A percentile compares a stretch with the other conserved stretches of the same genome.
phyloP scores from a whole-genome alignment of 208 protist genomes.

The Crithidia expoeki region DNA sequence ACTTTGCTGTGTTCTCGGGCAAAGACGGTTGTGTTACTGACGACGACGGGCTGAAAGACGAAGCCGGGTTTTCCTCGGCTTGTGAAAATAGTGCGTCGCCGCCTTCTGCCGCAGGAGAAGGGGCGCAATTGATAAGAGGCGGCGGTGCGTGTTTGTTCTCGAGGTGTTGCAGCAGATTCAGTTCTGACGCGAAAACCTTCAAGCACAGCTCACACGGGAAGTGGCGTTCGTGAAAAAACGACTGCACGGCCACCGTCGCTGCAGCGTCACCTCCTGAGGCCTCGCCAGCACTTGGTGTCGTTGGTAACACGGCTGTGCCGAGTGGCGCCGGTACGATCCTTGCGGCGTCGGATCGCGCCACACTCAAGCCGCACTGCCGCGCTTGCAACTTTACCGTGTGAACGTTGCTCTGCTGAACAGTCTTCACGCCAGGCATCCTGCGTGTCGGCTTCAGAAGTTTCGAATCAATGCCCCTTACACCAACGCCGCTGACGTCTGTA shows the following conservation, averaged over 20 bases:
- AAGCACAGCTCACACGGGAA: slow-evolving; percentile 89
- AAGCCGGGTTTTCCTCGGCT: neutral
- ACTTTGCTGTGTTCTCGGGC: neutral
- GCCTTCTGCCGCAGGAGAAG: neutral
- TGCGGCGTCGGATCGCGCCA: neutral
- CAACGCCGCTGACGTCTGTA: neutral
- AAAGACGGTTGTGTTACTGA: neutral
- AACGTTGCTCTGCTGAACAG: slow-evolving; percentile 27
- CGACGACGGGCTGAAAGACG: neutral
- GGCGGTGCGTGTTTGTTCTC: slow-evolving; percentile 48
- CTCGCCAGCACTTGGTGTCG: neutral
- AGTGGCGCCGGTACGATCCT: neutral
- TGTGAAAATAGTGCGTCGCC: neutral
- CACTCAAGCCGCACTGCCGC: neutral
- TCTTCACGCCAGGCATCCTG: slow-evolving; percentile 40
- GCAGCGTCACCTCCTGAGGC: neutral
- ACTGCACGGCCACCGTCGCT: neutral
- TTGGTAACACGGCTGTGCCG: neutral
- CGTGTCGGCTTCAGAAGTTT: slow-evolving; percentile 26
- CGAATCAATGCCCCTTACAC: neutral
- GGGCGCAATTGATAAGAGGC: neutral
- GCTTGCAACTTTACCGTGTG: neutral
- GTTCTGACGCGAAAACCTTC: slow-evolving; percentile 54
- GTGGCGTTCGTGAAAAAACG: slow-evolving; percentile 40
- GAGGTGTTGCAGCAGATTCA: slow-evolving; percentile 80